phyloP scores from a whole-genome alignment of 1,284 basidiomycete genomes.

The Apiotrichum sp. region DNA sequence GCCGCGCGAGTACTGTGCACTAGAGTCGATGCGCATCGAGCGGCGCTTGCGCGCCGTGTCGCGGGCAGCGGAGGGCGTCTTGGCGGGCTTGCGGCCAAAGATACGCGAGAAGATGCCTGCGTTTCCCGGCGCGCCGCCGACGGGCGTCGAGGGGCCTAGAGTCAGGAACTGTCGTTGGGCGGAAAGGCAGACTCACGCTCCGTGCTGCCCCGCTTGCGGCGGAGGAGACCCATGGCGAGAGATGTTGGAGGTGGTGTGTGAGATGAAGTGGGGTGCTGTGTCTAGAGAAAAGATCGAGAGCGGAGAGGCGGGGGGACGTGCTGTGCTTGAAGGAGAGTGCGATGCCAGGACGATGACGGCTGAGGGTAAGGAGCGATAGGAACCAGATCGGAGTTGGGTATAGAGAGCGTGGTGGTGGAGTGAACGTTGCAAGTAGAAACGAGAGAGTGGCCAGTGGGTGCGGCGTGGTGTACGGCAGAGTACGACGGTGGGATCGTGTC shows the following conservation, averaged over 20 bases:
- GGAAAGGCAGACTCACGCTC: not conserved
- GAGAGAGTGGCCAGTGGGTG: no score
- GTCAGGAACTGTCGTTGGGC: not conserved
- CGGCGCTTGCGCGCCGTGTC: not conserved
- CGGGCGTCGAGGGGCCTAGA: not conserved
- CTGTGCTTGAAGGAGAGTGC: no score
- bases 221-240: not conserved
- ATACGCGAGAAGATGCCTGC: not conserved
- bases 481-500: no score
- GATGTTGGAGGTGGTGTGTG: not conserved
- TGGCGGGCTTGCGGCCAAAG: not conserved
- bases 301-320: no score
- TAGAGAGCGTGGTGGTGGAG: no score
- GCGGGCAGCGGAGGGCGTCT: not conserved
- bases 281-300: no score
- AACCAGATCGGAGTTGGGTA: no score
- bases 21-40: not conserved
- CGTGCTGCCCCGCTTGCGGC: not conserved
- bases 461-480: no score
- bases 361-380: no score
- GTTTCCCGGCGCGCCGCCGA: not conserved
- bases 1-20: no score
- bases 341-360: no score
- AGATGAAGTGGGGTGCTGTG: not conserved
- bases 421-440: no score